phyloP scores from a whole-genome alignment of 768 basidiomycete genomes.

The Hebeloma cylindrosporum region DNA sequence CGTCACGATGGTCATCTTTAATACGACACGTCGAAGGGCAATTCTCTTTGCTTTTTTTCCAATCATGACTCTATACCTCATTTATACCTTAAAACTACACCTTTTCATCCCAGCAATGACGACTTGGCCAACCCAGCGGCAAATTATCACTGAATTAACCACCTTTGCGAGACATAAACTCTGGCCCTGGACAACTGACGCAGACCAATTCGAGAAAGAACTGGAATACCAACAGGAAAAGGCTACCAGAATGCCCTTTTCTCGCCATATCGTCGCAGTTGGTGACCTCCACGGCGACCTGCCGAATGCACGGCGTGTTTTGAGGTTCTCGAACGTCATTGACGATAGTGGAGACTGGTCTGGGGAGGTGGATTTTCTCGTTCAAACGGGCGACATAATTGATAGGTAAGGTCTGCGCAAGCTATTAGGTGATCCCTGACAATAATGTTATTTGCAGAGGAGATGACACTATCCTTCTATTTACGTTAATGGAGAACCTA shows the following conservation, averaged over 20 bases:
- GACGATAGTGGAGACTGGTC: conserved; percentile 77
- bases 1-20: conserved; percentile 19
- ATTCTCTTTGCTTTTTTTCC: conserved; percentile 24
- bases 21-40: conserved; percentile 22
- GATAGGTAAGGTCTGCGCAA: conserved; percentile 64
- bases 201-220: conserved; percentile 6
- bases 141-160: conserved; percentile 21
- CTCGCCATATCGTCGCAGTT: conserved; percentile 75
- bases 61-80: conserved; percentile 20
- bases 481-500: conserved; percentile 80
- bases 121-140: conserved; percentile 24
- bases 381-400: conserved; percentile 96
- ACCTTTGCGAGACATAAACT: conserved; percentile 23
- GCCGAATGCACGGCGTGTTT: conserved; percentile 72
- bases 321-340: conserved; percentile 78
- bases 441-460: conserved; percentile 63
- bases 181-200: conserved; percentile 22
- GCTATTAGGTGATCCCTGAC: too few species aligned
- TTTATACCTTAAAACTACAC: conserved; percentile 24
- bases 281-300: conserved; percentile 93
- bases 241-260: conserved; percentile 32
- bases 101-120: conserved; percentile 21
- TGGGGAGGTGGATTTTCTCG: conserved; percentile 79
- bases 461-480: conserved; percentile 86
- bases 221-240: conserved; percentile 11